A percentile compares a stretch with the other conserved stretches of the same genome.
These are phyloP conservation scores for Triticum monococcum DNA, from an alignment of 176 grass and related monocot genomes.

Conservation along the genomic window DNA sequence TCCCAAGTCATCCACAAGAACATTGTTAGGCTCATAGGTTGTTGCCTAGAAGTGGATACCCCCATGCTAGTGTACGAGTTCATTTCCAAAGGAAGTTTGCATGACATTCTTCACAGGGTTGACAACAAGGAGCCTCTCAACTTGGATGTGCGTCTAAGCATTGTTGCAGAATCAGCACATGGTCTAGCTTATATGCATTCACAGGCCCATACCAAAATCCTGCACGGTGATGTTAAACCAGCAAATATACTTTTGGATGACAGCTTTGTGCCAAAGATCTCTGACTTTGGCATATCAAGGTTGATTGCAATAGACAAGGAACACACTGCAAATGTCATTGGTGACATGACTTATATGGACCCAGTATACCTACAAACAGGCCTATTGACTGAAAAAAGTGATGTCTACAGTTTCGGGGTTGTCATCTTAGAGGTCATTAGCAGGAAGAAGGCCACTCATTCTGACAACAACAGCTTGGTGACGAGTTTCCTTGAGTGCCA, in stretches of 20 bases:
- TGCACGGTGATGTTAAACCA: conserved; percentile 7
- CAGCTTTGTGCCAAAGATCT: not conserved
- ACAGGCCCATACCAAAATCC: not conserved
- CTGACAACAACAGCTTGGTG: not conserved
- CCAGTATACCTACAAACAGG: not conserved
- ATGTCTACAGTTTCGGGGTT: conserved; percentile 14
- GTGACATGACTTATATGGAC: not conserved
- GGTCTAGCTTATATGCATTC: conserved; percentile 5
- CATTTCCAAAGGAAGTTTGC: not conserved
- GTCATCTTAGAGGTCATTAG: not conserved
- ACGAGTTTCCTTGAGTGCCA: not conserved
- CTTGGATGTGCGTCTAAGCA: not conserved
- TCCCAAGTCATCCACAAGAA: conserved; percentile 6
- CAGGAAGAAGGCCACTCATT: not conserved
- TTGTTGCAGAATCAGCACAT: not conserved
- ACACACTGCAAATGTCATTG: not conserved
- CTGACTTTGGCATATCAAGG: not conserved
- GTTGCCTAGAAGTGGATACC: not conserved
- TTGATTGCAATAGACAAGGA: not conserved
- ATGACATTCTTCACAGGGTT: not conserved
- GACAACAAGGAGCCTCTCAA: not conserved
- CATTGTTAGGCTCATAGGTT: not conserved
- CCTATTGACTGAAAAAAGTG: not conserved
- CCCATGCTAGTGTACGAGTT: conserved; percentile 1
- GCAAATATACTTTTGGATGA: not conserved